Conservation (phyloP, 2,329 filamentous ascomycete genomes). For the Neurospora crassa region DNA sequence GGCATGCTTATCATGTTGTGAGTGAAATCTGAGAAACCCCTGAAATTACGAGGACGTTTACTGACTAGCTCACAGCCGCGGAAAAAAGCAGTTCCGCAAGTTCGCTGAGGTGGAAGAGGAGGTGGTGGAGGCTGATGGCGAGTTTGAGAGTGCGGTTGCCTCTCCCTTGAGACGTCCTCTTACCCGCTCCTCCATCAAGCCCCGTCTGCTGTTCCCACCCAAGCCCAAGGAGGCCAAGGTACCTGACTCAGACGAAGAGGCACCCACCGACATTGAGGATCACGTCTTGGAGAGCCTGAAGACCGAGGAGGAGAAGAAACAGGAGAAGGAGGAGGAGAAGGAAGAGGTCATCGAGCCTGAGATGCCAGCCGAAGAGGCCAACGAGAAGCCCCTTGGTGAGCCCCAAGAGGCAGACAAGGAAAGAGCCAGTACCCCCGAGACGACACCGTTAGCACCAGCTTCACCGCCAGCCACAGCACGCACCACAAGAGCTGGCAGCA, state of each 20-base stretch:
- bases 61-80: conserved; percentile 45
- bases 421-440: conserved; percentile 38
- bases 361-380: conserved; percentile 24
- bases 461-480: conserved; percentile 55
- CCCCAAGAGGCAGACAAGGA: conserved; percentile 11
- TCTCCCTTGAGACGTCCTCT: conserved; percentile 33
- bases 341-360: conserved; percentile 28
- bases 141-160: conserved; percentile 25
- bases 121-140: conserved; percentile 24
- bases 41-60: conserved; percentile 18
- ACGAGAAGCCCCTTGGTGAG: not conserved
- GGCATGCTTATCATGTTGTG: conserved; percentile 72
- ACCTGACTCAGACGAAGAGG: conserved; percentile 52
- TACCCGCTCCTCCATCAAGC: conserved; percentile 61
- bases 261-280: conserved; percentile 49
- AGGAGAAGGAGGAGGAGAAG: conserved; percentile 11
- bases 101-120: conserved; percentile 38
- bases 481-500: conserved; percentile 46
- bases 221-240: conserved; percentile 31
- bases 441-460: conserved; percentile 44
- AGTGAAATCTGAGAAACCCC: conserved; percentile 31
- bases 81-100: conserved; percentile 68
- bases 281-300: conserved; percentile 23
- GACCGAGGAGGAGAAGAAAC: conserved; percentile 16
- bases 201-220: conserved; percentile 60